Evolutionary conservation across 2,329 filamentous ascomycete genomes (phyloP).

Genomic region (Trichoderma atroviride): DNA sequence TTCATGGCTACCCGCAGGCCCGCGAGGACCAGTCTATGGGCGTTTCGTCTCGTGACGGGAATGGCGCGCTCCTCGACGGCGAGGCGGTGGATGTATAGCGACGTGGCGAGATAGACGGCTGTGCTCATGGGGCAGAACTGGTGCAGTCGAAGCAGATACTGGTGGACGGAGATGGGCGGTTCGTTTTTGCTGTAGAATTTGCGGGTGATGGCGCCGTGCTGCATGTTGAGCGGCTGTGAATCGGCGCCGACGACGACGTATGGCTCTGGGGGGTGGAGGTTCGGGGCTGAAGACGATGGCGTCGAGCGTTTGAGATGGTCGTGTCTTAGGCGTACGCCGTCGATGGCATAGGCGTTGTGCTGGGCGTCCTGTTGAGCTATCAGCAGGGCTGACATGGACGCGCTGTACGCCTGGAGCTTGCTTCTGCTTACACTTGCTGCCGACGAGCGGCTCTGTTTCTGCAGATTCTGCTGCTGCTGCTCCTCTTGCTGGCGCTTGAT

Average conservation of each 20-base stretch:
- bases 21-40: conserved; percentile 82
- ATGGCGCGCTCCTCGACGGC: conserved; percentile 77
- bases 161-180: conserved; percentile 78
- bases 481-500: conserved; percentile 10
- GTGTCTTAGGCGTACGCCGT: conserved; percentile 57
- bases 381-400: conserved; percentile 35
- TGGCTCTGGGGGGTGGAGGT: conserved; percentile 43
- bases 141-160: conserved; percentile 86
- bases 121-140: conserved; percentile 92
- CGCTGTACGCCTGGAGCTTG: conserved; percentile 36
- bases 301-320: conserved; percentile 34
- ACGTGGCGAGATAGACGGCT: conserved; percentile 88
- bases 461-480: conserved; percentile 9
- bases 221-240: conserved; percentile 72
- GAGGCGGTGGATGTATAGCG: conserved; percentile 82
- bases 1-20: conserved; percentile 90
- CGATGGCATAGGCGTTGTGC: conserved; percentile 42
- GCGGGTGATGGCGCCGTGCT: conserved; percentile 82
- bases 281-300: conserved; percentile 28
- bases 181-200: conserved; percentile 92
- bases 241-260: conserved; percentile 68
- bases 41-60: conserved; percentile 79
- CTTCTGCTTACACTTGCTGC: conserved; percentile 28
- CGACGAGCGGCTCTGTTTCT: conserved; percentile 17
- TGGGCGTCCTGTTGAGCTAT: conserved; percentile 34